Percentiles rank a stretch among this genome's conserved stretches.
Evolutionary conservation across 169 alveolate species (phyloP).

Genomic region (Plasmodium gaboni): DNA sequence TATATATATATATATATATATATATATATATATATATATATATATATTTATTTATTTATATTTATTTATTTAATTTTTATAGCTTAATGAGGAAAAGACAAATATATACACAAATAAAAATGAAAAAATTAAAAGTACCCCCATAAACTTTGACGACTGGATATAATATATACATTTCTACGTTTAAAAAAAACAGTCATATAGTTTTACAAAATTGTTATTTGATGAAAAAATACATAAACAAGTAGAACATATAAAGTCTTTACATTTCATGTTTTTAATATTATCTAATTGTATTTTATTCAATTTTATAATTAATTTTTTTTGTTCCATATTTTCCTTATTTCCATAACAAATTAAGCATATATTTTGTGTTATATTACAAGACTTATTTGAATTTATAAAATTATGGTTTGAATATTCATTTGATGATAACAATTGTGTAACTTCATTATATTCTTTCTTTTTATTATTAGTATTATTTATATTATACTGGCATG

Average conservation of each 20-base stretch:
- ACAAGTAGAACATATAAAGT: constrained; percentile 62
- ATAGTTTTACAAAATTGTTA: constrained; percentile 24
- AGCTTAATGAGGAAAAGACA: not conserved
- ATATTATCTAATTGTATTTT: constrained; percentile 42
- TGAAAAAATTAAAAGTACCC: not conserved
- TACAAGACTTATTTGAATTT: not conserved
- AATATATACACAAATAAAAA: not conserved
- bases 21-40: not conserved
- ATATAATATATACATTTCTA: not conserved
- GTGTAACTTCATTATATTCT: not conserved
- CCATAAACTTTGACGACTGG: not conserved
- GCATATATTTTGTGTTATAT: not conserved
- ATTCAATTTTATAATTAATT: constrained; percentile 51
- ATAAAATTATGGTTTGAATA: not conserved
- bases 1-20: not conserved
- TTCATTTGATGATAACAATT: not conserved
- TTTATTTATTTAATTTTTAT: no score
- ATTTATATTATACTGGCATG: not conserved
- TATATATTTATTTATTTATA: not conserved
- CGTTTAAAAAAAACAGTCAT: not conserved
- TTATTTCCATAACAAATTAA: constrained; percentile 63
- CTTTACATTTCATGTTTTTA: constrained; percentile 46
- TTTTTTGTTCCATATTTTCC: constrained; percentile 57
- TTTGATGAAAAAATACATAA: constrained; percentile 61
- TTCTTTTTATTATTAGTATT: not conserved